Base-by-base conservation (phyloP, 345 rosid species). In the Salix brachista region DNA sequence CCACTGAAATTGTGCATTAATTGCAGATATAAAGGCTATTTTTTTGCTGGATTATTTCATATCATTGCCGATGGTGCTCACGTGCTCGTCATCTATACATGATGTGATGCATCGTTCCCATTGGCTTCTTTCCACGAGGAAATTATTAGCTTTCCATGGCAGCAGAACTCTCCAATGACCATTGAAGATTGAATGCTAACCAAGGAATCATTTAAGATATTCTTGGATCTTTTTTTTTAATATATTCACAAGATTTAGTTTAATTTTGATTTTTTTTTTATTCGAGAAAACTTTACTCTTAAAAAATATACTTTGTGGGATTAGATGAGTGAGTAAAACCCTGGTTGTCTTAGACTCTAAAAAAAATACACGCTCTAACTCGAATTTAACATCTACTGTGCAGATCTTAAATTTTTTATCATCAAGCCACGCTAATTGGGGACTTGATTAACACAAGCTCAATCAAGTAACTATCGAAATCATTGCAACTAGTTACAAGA, bases 291-390 rank as follows among this genome's bases (percentile, higher is more conserved):
- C 56, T 3, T 18, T 1, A 6, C 2, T 18, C 18, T 18, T 6
- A 0, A 5, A 32, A 32, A 32, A 0, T 4, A 0, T 32, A 32
- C 0, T 32, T 32, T 4, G 0, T 32, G 34, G 34, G 34, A 4
- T 32, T 0, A 32, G 5, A 0, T 32, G 34, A 32, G 34, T 4
- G 34, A 32, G 5, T 4, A 32, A 32, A 32, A 32, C 0, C 5
- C 5, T 0, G 0, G 34, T 32, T 32, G 34, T 0, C 0, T 4
- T 0, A 32, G 3, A 0, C 0, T 32, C 34, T 32, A 4, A 32
- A 4, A 4, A 32, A 32, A 4, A 4, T 4, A 0, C 34, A 32
- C 5, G 5, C 0, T 32, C 5, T 32, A 4, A 32, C 5, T 32
- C 34, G 5, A 32, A 32, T 4, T 32, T 32, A 0, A 32, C 0